Percentiles rank a stretch among this genome's conserved stretches.
These are phyloP conservation scores for Ilyonectria mors-panacis DNA, from an alignment of 2,329 filamentous ascomycete species.

Conservation along the genomic window DNA sequence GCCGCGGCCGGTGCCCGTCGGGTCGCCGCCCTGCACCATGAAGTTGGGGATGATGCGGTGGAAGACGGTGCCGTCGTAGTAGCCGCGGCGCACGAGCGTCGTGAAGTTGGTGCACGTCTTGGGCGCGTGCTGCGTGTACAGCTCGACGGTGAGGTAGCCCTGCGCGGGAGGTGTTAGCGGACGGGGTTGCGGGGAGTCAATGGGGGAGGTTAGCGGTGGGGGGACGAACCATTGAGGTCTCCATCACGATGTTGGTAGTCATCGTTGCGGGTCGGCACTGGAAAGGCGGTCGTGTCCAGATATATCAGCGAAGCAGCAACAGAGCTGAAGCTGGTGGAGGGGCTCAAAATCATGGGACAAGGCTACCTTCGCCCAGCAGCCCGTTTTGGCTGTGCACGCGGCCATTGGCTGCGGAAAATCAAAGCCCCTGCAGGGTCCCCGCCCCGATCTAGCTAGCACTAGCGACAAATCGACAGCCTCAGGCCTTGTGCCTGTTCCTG, in stretches of 20 bases:
- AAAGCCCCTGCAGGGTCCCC: constrained; percentile 18
- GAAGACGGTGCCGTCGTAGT: constrained; percentile 90
- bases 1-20: constrained; percentile 92
- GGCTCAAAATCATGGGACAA: constrained; percentile 9
- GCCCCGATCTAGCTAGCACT: constrained; percentile 25
- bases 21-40: constrained; percentile 97
- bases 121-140: constrained; percentile 91
- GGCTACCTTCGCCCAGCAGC: background rate
- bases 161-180: constrained; percentile 53
- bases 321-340: constrained; percentile 13
- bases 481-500: constrained; percentile 9
- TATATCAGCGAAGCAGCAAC: background rate
- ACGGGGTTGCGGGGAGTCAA: background rate
- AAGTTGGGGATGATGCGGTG: constrained; percentile 97
- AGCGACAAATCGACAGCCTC: constrained; percentile 17
- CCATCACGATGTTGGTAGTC: constrained; percentile 84
- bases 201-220: background rate
- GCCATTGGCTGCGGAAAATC: constrained; percentile 15
- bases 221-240: constrained; percentile 84
- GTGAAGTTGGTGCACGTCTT: constrained; percentile 91
- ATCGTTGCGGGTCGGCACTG: constrained; percentile 60
- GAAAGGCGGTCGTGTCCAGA: background rate
- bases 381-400: background rate
- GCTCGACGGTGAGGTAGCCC: constrained; percentile 89
- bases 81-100: constrained; percentile 83